Conservation (phyloP, 2,329 filamentous ascomycete species). For the Fusarium sp. region DNA sequence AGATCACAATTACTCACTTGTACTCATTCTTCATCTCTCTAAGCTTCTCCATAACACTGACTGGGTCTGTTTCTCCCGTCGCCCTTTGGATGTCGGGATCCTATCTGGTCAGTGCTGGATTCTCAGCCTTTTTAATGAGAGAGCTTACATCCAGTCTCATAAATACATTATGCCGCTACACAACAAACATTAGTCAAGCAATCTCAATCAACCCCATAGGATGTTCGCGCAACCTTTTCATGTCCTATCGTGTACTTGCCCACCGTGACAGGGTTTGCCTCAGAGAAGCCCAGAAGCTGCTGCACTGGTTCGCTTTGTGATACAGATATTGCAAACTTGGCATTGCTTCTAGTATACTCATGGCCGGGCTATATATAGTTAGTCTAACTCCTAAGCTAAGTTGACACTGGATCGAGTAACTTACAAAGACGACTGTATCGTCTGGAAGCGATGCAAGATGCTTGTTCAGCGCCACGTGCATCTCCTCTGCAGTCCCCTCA, state of each 20-base stretch:
- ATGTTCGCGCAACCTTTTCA: background rate
- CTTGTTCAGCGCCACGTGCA: background rate
- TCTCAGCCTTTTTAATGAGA: accelerated
- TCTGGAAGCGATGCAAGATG: background rate
- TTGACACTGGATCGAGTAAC: accelerated
- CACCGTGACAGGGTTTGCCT: background rate
- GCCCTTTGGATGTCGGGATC: background rate
- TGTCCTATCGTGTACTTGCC: background rate
- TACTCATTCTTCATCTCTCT: background rate
- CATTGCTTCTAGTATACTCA: background rate
- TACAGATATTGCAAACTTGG: background rate
- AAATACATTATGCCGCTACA: background rate
- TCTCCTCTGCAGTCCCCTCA: background rate
- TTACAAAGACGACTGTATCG: background rate
- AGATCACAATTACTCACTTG: background rate
- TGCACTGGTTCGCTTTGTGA: background rate
- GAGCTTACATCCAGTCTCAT: background rate
- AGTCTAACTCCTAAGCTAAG: background rate
- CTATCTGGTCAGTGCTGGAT: background rate
- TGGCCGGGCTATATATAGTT: background rate
- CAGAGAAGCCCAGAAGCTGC: background rate
- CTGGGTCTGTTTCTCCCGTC: background rate
- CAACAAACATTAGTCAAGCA: background rate
- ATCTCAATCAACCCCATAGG: accelerated
- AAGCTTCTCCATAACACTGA: background rate